Conservation (phyloP, 192 early-diverging fungal species). For the Ramicandelaber brevisporus region DNA sequence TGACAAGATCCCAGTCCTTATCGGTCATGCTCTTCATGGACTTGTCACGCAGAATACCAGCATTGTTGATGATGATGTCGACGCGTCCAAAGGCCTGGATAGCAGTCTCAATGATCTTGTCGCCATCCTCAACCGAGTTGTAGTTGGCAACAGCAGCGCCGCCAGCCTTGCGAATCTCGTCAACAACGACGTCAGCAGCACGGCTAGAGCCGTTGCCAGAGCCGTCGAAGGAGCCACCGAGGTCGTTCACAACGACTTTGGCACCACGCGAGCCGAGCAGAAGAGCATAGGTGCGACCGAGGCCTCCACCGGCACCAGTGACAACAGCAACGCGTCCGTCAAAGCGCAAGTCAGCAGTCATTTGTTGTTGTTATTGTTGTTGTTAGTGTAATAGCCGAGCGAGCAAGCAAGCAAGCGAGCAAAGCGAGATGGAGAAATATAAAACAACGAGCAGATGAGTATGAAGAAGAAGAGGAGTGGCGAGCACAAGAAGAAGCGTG, state of each 20-base stretch:
- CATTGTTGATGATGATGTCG: slow-evolving; percentile 95
- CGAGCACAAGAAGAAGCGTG: too few relatives aligned
- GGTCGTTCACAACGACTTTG: slow-evolving; percentile 88
- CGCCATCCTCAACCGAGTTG: slow-evolving; percentile 90
- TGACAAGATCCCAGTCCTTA: slow-evolving; percentile 88
- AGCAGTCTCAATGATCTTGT: slow-evolving; percentile 93
- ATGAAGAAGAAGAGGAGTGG: too few relatives aligned
- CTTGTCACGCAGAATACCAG: slow-evolving; percentile 92
- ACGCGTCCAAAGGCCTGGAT: slow-evolving; percentile 83
- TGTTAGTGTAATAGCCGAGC: too few relatives aligned
- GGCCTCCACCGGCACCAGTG: slow-evolving; percentile 61
- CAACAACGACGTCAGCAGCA: slow-evolving; percentile 88
- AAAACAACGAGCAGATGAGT: too few relatives aligned
- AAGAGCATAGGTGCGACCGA: slow-evolving; percentile 73
- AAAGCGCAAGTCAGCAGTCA: slow-evolving; percentile 46
- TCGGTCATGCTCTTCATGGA: slow-evolving; percentile 93
- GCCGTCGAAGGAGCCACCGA: slow-evolving; percentile 54
- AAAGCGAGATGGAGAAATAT: too few relatives aligned
- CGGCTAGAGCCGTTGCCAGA: slow-evolving; percentile 39
- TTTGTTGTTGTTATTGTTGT: too few relatives aligned
- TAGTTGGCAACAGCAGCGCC: slow-evolving; percentile 92
- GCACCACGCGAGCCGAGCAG: slow-evolving; percentile 79
- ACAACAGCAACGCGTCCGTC: slow-evolving; percentile 75
- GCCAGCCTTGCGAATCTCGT: slow-evolving; percentile 67
- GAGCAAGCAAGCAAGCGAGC: too few relatives aligned